A percentile compares a stretch with the other conserved stretches of the same genome.
Evolutionary conservation across 495 filamentous ascomycete species (phyloP).

Genomic region (Podospora comata): DNA sequence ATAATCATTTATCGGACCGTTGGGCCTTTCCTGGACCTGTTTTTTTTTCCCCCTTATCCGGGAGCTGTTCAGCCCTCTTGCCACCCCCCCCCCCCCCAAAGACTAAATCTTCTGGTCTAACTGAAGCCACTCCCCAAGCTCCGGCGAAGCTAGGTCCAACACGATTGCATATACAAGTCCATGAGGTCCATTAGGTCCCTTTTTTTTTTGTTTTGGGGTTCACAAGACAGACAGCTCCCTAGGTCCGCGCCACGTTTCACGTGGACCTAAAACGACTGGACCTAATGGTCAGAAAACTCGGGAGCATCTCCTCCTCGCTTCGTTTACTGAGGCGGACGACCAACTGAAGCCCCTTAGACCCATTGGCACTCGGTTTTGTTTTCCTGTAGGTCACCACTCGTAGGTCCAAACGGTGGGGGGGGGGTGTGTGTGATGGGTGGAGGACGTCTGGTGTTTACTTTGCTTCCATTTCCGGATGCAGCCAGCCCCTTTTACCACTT

Average conservation of each 20-base stretch:
- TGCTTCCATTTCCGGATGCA: background rate
- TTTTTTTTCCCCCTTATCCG: too few species aligned
- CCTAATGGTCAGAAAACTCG: background rate
- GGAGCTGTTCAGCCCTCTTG: background rate
- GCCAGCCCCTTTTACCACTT: background rate
- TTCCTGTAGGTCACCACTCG: background rate
- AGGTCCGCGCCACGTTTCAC: background rate
- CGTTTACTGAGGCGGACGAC: too few species aligned
- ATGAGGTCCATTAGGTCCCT: background rate
- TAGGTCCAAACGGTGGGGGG: too few species aligned
- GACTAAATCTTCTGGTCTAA: background rate
- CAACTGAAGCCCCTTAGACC: background rate
- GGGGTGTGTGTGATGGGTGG: too few species aligned
- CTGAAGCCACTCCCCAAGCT: background rate
- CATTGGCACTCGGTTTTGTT: background rate
- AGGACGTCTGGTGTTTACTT: background rate
- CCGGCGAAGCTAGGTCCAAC: background rate
- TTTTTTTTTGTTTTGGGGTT: too few species aligned
- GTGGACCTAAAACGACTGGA: background rate
- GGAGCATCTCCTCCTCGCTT: too few species aligned
- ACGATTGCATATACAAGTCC: too few species aligned
- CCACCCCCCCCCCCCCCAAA: background rate
- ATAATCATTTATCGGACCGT: too few species aligned
- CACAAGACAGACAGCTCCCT: too few species aligned
- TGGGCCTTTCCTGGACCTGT: too few species aligned